phyloP scores from a whole-genome alignment of 345 rosid genomes.

The Rubroshorea leprosula region DNA sequence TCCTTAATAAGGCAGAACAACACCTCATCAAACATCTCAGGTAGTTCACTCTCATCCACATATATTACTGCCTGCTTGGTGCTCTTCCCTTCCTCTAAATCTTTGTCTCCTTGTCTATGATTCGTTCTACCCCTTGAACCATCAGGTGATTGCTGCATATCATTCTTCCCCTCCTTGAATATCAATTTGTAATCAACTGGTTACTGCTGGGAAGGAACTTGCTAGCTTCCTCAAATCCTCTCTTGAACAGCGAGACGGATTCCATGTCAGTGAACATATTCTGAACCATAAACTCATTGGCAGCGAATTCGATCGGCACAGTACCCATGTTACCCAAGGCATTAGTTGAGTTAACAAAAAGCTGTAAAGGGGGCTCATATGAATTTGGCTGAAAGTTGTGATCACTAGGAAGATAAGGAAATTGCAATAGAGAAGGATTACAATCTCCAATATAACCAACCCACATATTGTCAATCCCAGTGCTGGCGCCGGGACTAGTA shows the following conservation, averaged over 20 bases:
- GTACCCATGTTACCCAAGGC: conserved; percentile 23
- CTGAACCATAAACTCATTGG: too few species aligned
- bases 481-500: conserved; percentile 4
- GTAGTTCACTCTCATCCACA: conserved; percentile 45
- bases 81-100: conserved; percentile 51
- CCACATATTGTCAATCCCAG: neutral
- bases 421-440: neutral
- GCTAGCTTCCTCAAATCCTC: conserved; percentile 71
- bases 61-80: conserved; percentile 51
- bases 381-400: conserved; percentile 52
- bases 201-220: conserved; percentile 59
- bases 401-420: conserved; percentile 21
- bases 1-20: conserved; percentile 34
- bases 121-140: conserved; percentile 44
- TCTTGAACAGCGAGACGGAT: conserved; percentile 48
- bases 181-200: neutral
- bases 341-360: conserved; percentile 7
- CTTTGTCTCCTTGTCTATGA: conserved; percentile 43
- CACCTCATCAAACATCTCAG: conserved; percentile 72
- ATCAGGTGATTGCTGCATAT: conserved; percentile 18
- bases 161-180: conserved; percentile 26
- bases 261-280: conserved; percentile 27
- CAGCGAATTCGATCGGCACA: too few species aligned
- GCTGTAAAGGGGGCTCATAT: conserved; percentile 18
- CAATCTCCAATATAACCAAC: neutral